phyloP scores from a whole-genome alignment of 1,139 yeast species.

The Protomyces arabidopsidicola region DNA sequence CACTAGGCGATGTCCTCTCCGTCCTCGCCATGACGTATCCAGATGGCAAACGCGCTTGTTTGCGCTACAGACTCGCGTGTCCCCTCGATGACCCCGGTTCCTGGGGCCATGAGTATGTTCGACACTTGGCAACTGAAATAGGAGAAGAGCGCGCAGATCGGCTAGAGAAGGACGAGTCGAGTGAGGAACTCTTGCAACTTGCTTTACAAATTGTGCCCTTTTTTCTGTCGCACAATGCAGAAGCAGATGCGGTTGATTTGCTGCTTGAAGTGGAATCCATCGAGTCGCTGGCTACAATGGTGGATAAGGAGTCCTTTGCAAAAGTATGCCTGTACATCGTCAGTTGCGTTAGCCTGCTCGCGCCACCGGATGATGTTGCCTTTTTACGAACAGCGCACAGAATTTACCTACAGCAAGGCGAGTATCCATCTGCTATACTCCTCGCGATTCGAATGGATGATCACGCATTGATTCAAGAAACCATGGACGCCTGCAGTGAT shows the following conservation, averaged over 20 bases:
- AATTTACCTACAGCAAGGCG: conserved; percentile 73
- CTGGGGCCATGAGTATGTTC: conserved; percentile 98
- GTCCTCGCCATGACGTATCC: conserved; percentile 94
- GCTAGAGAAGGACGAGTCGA: conserved; percentile 45
- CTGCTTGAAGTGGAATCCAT: conserved; percentile 82
- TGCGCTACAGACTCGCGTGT: conserved; percentile 73
- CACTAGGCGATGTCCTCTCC: conserved; percentile 77
- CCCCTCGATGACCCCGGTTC: conserved; percentile 57
- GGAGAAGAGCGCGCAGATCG: conserved; percentile 73
- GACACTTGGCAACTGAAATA: conserved; percentile 90
- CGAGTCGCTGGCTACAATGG: conserved; percentile 74
- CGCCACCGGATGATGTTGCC: conserved; percentile 88
- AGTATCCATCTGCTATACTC: conserved; percentile 82
- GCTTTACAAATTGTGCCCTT: conserved; percentile 80
- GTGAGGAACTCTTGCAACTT: conserved; percentile 53
- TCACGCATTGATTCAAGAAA: conserved; percentile 68
- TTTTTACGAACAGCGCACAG: conserved; percentile 88
- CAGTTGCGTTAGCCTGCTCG: conserved; percentile 89
- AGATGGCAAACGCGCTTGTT: conserved; percentile 72
- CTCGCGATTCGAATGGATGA: conserved; percentile 87
- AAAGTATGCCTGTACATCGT: conserved; percentile 86
- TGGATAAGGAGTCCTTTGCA: conserved; percentile 76
- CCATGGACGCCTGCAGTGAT: conserved; percentile 71
- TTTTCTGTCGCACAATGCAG: conserved; percentile 91
- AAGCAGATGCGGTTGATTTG: conserved; percentile 95